phyloP scores from a whole-genome alignment of 2,329 filamentous ascomycete genomes.

The Penicillium sp. region DNA sequence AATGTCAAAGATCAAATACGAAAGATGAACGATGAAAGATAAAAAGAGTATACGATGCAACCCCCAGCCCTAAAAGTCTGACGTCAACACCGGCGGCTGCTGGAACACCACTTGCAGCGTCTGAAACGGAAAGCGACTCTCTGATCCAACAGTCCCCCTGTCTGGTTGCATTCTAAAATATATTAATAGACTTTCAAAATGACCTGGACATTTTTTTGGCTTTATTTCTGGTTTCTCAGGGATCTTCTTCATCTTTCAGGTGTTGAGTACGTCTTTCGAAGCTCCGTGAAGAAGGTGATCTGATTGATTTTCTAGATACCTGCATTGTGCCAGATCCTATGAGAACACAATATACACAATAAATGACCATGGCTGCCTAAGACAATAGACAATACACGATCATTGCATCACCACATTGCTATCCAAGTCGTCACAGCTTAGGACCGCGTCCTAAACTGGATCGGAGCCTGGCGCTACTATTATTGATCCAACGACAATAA shows the following conservation, averaged over 20 bases:
- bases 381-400: not conserved
- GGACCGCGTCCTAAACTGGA: not conserved
- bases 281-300: not conserved
- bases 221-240: not conserved
- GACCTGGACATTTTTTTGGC: not conserved
- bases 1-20: no score
- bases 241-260: not conserved
- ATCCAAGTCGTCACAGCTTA: not conserved
- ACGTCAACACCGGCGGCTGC: constrained; percentile 25
- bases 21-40: not conserved
- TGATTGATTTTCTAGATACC: not conserved
- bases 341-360: not conserved
- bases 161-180: constrained; percentile 12
- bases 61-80: constrained; percentile 12
- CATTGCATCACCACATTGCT: not conserved
- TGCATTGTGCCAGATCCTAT: not conserved
- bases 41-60: not conserved
- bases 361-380: not conserved
- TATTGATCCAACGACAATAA: not conserved
- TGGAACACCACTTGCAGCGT: constrained; percentile 16
- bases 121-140: constrained; percentile 19
- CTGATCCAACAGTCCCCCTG: constrained; percentile 5
- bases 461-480: not conserved
- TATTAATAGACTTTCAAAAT: not conserved
- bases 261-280: not conserved